phyloP scores from a whole-genome alignment of 1,284 basidiomycete species.

The Microbotryomycetes sp. region DNA sequence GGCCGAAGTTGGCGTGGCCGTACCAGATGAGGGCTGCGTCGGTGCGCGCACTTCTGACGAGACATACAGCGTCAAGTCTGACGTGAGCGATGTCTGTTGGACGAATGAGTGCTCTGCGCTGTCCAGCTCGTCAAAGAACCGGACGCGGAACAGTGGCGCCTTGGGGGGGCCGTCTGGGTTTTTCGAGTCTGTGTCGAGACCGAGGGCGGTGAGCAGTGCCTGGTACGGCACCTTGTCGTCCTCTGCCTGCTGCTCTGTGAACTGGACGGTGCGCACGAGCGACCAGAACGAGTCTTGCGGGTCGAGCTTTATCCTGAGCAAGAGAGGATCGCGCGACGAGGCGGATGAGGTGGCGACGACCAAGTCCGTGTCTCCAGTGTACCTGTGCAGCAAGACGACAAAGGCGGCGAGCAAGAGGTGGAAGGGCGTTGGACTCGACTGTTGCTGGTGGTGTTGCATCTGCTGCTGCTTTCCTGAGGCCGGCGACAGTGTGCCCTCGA shows the following conservation, averaged over 20 bases:
- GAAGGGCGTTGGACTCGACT: conserved; percentile 62
- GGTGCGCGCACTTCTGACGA: conserved; percentile 29
- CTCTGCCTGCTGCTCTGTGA: conserved; percentile 77
- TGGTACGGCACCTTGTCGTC: conserved; percentile 78
- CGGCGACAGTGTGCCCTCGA: conserved; percentile 7
- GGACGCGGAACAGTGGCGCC: conserved; percentile 73
- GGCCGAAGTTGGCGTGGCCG: conserved; percentile 43
- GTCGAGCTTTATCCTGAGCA: conserved; percentile 77
- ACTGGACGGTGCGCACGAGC: conserved; percentile 76
- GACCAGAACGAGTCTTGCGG: conserved; percentile 87
- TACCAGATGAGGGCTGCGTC: conserved; percentile 39
- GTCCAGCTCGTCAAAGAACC: conserved; percentile 91
- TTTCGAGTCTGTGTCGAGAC: conserved; percentile 13
- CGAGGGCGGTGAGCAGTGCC: conserved; percentile 51
- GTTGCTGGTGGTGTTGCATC: background rate
- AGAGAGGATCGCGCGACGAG: conserved; percentile 67
- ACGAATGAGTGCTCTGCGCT: conserved; percentile 55
- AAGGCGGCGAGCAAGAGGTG: conserved; percentile 89
- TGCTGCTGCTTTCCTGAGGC: background rate
- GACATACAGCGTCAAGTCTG: conserved; percentile 76
- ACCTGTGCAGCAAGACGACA: conserved; percentile 82
- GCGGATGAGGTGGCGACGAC: conserved; percentile 78
- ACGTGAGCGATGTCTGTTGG: conserved; percentile 52
- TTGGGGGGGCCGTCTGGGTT: conserved; percentile 16
- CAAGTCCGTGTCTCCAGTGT: conserved; percentile 92